Evolutionary conservation across 495 filamentous ascomycete genomes (phyloP), one percentile per base, ranked within the genome.

Genomic region (Pseudotulostoma volvatum): DNA sequence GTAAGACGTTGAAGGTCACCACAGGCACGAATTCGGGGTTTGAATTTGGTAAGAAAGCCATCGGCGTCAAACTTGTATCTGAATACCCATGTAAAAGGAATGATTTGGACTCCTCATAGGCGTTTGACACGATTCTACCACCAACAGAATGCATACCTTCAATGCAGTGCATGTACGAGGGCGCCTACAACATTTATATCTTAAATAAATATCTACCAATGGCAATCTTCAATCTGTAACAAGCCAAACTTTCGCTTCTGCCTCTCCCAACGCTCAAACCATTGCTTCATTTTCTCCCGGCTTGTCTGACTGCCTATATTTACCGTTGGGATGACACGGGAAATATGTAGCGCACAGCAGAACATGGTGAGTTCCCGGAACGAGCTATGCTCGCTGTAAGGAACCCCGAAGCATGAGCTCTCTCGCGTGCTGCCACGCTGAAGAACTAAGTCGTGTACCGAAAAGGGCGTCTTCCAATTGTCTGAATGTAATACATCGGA

Each of bases 291-390:
- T 55, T 68, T 69, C 56, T 77, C 76, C 36, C 90, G 67, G 28
- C 61, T 65, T 55, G 72, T 78, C 43, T 65, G 64, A 46, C 57
- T 76, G 13, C 84, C 85, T 9, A 94, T 81, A 57, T 96, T 95
- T 0, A 97, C 90, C 3, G 90, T 97, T 2, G 90, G 90, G 13
- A 97, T 77, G 2, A 97, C 70, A 57, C 75, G 79, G 37, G 85
- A 85, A 40, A 96, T 88, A 35, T 82, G 59, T 56, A 97, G 54
- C 38, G 76, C 76, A 60, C 87, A 90, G 44, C 84, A 77, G 49
- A 97, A 96, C 72, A 94, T 77, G 2, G 84, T 85, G 54, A 97
- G 56, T 66, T 97, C 90, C 15, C 90, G 64, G 51, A 97, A 97
- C 32, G 77, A 84, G 54, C 81, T 88, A 48, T 97, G 90, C 60